A percentile compares a stretch with the other conserved stretches of the same genome.
Conservation (phyloP, 2,329 filamentous ascomycete genomes). For the Phaeosphaeria sp. region DNA sequence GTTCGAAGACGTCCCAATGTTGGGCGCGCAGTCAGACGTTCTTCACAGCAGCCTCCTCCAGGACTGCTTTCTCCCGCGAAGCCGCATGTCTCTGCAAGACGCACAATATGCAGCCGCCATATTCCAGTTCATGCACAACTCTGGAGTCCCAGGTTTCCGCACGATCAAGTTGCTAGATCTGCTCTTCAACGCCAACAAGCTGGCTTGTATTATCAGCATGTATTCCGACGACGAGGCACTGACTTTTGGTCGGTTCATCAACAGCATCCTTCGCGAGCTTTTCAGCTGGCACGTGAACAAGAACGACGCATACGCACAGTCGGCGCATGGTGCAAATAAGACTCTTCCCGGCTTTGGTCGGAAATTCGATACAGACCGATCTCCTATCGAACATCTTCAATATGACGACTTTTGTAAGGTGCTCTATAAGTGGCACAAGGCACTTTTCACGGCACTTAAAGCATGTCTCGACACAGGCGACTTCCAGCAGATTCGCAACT, state of each 20-base stretch:
- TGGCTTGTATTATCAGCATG: conserved; percentile 84
- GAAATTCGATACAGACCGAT: conserved; percentile 72
- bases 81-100: conserved; percentile 83
- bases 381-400: conserved; percentile 74
- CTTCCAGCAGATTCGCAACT: conserved; percentile 98
- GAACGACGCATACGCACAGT: conserved; percentile 74
- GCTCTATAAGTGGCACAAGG: conserved; percentile 89
- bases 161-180: conserved; percentile 83
- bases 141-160: conserved; percentile 84
- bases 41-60: conserved; percentile 83
- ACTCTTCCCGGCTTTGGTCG: conserved; percentile 81
- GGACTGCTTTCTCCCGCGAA: conserved; percentile 88
- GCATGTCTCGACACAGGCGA: conserved; percentile 81
- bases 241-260: conserved; percentile 90
- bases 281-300: conserved; percentile 84
- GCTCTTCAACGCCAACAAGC: conserved; percentile 81
- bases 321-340: conserved; percentile 72
- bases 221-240: conserved; percentile 91
- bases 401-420: conserved; percentile 87
- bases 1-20: conserved; percentile 70
- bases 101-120: conserved; percentile 89
- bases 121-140: conserved; percentile 85
- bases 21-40: conserved; percentile 63
- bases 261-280: conserved; percentile 80
- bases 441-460: conserved; percentile 79